Evolutionary conservation across 2,329 filamentous ascomycete genomes (phyloP).

Genomic region (Sporothrix brasiliensis): DNA sequence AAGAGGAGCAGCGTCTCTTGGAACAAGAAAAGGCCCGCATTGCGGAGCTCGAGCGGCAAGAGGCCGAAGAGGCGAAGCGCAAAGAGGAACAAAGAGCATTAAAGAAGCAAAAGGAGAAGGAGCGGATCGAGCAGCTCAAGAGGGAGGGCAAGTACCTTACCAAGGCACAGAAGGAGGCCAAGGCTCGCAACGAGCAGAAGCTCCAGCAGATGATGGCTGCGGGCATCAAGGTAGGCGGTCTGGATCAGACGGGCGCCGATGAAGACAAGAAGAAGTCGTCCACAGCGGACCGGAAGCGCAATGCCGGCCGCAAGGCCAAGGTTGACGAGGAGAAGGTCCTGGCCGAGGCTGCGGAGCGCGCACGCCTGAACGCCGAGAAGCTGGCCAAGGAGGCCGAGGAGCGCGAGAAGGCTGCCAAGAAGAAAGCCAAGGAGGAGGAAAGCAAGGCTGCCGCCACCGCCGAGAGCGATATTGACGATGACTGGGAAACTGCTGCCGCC

Average conservation of each 20-base stretch:
- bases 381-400: slow-evolving; percentile 64
- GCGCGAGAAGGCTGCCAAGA: slow-evolving; percentile 57
- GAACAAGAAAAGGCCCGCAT: slow-evolving; percentile 67
- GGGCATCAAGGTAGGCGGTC: slow-evolving; percentile 70
- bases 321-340: slow-evolving; percentile 77
- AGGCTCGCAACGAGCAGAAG: slow-evolving; percentile 75
- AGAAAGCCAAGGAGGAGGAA: slow-evolving; percentile 61
- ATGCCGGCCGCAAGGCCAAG: slow-evolving; percentile 62
- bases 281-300: slow-evolving; percentile 68
- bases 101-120: slow-evolving; percentile 86
- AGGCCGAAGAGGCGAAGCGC: slow-evolving; percentile 68
- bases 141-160: slow-evolving; percentile 85
- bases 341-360: slow-evolving; percentile 76
- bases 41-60: slow-evolving; percentile 66
- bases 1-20: slow-evolving; percentile 61
- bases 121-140: slow-evolving; percentile 83
- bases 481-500: slow-evolving; percentile 85
- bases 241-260: slow-evolving; percentile 52
- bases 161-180: slow-evolving; percentile 82
- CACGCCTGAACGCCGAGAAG: slow-evolving; percentile 67
- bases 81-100: slow-evolving; percentile 72
- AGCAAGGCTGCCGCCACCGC: slow-evolving; percentile 50
- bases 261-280: slow-evolving; percentile 81
- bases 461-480: slow-evolving; percentile 69
- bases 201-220: slow-evolving; percentile 83